A percentile compares a stretch with the other conserved stretches of the same genome.
These are phyloP conservation scores for Polyporus arcularius DNA, from an alignment of 768 basidiomycete genomes.

Conservation along the genomic window DNA sequence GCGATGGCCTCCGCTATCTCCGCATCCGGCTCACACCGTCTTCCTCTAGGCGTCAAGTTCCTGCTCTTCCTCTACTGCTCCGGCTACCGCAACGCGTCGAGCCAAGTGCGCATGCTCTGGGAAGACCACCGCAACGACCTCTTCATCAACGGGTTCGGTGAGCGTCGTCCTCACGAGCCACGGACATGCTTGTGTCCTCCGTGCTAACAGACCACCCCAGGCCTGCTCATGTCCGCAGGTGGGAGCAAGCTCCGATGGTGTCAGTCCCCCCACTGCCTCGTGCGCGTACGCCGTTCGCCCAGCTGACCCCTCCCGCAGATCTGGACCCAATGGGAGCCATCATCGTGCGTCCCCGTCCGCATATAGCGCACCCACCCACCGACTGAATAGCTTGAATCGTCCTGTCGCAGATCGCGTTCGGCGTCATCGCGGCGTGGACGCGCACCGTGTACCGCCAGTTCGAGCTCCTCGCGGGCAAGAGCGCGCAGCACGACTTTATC, in stretches of 20 bases:
- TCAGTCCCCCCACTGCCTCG: constrained; percentile 40
- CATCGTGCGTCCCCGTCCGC: constrained; percentile 48
- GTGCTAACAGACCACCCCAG: constrained; percentile 34
- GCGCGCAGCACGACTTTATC: constrained; percentile 87
- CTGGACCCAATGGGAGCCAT: constrained; percentile 80
- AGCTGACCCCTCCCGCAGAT: constrained; percentile 37
- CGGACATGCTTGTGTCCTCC: too few relatives aligned
- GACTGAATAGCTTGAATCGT: constrained; percentile 1
- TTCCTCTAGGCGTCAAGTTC: constrained; percentile 70
- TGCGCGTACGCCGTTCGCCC: not conserved
- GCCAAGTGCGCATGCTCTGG: constrained; percentile 95
- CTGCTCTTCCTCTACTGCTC: constrained; percentile 86
- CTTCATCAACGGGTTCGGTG: constrained; percentile 81
- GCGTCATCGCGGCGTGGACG: constrained; percentile 77
- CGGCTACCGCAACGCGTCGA: constrained; percentile 75
- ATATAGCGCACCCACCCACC: not conserved
- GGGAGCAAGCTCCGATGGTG: constrained; percentile 84
- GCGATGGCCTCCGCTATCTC: not conserved
- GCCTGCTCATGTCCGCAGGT: constrained; percentile 80
- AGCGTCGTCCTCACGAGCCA: constrained; percentile 10
- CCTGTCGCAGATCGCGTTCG: constrained; percentile 65
- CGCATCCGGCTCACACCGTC: not conserved
- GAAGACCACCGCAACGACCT: constrained; percentile 95
- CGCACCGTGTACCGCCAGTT: constrained; percentile 81
- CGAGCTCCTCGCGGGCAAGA: constrained; percentile 85